These are phyloP conservation scores for Lagenidium sp. DNA, from an alignment of 352 stramenopile species.

Conservation along the genomic window DNA sequence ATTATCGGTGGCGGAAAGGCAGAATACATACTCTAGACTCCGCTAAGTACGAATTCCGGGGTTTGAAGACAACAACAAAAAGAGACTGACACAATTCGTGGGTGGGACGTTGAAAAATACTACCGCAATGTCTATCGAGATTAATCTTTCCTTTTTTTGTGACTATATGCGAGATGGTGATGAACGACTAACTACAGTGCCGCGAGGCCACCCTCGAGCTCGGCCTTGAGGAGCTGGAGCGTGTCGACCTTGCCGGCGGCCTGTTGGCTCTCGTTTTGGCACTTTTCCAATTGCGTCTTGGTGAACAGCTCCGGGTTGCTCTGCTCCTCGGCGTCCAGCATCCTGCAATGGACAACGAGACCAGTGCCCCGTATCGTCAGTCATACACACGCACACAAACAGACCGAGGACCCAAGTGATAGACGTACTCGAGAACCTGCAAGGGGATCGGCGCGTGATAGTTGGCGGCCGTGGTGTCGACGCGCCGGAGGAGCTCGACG, in stretches of 20 bases:
- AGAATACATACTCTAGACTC: no score
- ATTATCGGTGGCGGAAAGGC: no score
- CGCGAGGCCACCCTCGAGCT: constrained; percentile 31
- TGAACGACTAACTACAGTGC: constrained; percentile 18
- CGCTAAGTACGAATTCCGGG: no score
- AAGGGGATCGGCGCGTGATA: constrained; percentile 56
- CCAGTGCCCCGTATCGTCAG: no score
- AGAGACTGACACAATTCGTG: no score
- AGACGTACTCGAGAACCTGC: constrained; percentile 42
- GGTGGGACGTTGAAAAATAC: no score
- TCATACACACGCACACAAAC: neutral
- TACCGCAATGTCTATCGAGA: no score
- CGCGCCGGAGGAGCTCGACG: constrained; percentile 44
- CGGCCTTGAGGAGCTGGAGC: constrained; percentile 38
- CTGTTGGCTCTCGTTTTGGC: constrained; percentile 39
- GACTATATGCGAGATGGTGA: no score
- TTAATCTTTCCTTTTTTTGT: no score
- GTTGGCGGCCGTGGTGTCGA: constrained; percentile 26
- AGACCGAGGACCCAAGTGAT: constrained; percentile 1
- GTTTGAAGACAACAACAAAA: no score
- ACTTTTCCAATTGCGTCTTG: constrained; percentile 51
- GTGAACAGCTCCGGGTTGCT: constrained; percentile 68
- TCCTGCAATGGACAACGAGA: no score
- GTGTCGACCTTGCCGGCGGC: constrained; percentile 37
- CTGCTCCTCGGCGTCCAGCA: constrained; percentile 36